These are phyloP conservation scores for Malbranchea cinnamomea DNA, from an alignment of 2,329 filamentous ascomycete species.

Conservation along the genomic window DNA sequence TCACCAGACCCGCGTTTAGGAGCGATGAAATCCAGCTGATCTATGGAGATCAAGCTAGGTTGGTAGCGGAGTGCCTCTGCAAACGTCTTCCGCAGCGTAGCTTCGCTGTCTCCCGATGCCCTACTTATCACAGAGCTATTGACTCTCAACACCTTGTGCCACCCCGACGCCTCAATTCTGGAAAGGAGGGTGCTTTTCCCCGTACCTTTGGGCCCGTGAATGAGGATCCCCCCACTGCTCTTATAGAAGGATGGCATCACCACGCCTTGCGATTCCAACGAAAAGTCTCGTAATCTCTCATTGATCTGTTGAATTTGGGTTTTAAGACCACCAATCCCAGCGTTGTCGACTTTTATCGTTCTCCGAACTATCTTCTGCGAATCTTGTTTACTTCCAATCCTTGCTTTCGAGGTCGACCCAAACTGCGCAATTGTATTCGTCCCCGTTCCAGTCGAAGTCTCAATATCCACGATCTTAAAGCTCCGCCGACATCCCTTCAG, in stretches of 20 bases:
- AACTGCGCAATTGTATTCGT: constrained; percentile 26
- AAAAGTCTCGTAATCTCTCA: constrained; percentile 45
- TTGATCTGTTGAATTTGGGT: constrained; percentile 53
- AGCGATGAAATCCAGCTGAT: constrained; percentile 58
- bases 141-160: constrained; percentile 49
- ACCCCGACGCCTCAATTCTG: constrained; percentile 50
- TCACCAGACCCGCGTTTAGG: constrained; percentile 39
- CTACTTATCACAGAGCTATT: constrained; percentile 20
- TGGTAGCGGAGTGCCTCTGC: constrained; percentile 51
- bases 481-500: constrained; percentile 42
- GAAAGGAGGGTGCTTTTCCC: constrained; percentile 67
- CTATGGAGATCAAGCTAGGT: constrained; percentile 66
- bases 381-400: constrained; percentile 16
- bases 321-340: constrained; percentile 52
- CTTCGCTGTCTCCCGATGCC: constrained; percentile 28
- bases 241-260: constrained; percentile 27
- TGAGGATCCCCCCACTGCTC: constrained; percentile 45
- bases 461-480: constrained; percentile 48
- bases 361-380: constrained; percentile 7
- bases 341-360: constrained; percentile 21
- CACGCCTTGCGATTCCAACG: constrained; percentile 14
- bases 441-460: constrained; percentile 29
- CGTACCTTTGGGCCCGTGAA: constrained; percentile 71
- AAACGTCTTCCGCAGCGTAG: constrained; percentile 52
- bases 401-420: constrained; percentile 18